Percentiles rank a stretch among this genome's conserved stretches.
These are phyloP conservation scores for Solanum sitiens DNA, from an alignment of 257 asterid species.

Conservation along the genomic window DNA sequence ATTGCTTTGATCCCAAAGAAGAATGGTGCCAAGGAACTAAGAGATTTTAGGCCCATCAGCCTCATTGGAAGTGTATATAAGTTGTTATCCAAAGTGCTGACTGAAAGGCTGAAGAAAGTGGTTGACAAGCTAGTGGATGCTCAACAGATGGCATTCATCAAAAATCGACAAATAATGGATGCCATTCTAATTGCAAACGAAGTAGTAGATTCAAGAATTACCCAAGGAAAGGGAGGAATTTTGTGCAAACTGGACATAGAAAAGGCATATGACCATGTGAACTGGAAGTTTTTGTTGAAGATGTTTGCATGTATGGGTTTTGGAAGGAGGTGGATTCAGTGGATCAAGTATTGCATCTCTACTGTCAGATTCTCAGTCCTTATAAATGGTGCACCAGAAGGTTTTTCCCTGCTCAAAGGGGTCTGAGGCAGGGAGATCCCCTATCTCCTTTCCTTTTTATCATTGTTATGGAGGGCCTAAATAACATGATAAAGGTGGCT, in stretches of 20 bases:
- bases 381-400: neutral
- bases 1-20: neutral
- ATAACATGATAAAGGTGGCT: neutral
- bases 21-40: neutral
- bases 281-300: neutral
- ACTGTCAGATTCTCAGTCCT: neutral
- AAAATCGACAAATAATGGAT: neutral
- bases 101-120: neutral
- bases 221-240: neutral
- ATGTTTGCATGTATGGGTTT: neutral
- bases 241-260: neutral
- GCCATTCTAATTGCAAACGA: neutral
- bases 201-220: neutral
- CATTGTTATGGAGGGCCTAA: neutral
- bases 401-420: neutral
- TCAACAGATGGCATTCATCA: neutral
- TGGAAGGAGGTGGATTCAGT: neutral
- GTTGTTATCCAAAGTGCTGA: neutral
- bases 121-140: neutral
- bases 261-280: neutral
- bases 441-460: neutral
- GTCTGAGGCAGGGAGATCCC: neutral
- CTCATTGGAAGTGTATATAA: neutral
- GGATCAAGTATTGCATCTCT: neutral
- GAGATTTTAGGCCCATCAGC: neutral